Percentiles rank a stretch among this genome's conserved stretches.
phyloP scores from a whole-genome alignment of 345 rosid species.

The Toxicodendron radicans region DNA sequence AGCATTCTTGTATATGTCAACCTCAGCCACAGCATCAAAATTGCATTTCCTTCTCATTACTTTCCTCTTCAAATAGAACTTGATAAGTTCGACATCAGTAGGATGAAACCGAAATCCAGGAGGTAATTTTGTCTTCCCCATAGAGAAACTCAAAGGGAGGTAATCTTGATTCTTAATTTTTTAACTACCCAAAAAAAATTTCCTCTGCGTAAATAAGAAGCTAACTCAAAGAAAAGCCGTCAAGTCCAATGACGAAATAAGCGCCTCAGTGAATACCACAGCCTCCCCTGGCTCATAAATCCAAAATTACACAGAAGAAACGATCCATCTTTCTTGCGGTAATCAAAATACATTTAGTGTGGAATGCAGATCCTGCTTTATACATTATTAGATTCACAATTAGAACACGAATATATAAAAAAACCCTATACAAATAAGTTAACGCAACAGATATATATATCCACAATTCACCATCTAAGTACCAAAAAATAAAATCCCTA shows the following conservation, averaged over 20 bases:
- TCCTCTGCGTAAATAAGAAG: too few relatives aligned
- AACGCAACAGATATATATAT: neutral
- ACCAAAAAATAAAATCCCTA: too few relatives aligned
- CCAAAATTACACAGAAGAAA: constrained; percentile 51
- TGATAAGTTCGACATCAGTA: constrained; percentile 68
- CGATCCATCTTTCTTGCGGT: constrained; percentile 29
- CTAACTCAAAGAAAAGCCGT: constrained; percentile 10
- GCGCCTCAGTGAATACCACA: constrained; percentile 57
- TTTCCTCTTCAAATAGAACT: constrained; percentile 66
- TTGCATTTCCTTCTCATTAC: constrained; percentile 46
- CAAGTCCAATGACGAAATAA: constrained; percentile 75
- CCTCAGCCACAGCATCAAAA: constrained; percentile 49
- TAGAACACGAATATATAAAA: neutral
- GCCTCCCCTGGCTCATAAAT: constrained; percentile 73
- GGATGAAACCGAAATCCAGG: constrained; percentile 93
- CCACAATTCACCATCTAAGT: too few relatives aligned
- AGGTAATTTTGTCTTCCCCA: constrained; percentile 39
- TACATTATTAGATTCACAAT: constrained; percentile 26
- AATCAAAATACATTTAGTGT: constrained; percentile 49
- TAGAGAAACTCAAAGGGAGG: constrained; percentile 13
- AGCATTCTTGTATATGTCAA: constrained; percentile 57
- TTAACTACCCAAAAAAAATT: neutral
- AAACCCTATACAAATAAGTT: neutral
- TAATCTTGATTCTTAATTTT: too few relatives aligned
- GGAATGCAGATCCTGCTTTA: constrained; percentile 31